Base-by-base conservation (phyloP, 768 basidiomycete species). In the Boletellus ananas region DNA sequence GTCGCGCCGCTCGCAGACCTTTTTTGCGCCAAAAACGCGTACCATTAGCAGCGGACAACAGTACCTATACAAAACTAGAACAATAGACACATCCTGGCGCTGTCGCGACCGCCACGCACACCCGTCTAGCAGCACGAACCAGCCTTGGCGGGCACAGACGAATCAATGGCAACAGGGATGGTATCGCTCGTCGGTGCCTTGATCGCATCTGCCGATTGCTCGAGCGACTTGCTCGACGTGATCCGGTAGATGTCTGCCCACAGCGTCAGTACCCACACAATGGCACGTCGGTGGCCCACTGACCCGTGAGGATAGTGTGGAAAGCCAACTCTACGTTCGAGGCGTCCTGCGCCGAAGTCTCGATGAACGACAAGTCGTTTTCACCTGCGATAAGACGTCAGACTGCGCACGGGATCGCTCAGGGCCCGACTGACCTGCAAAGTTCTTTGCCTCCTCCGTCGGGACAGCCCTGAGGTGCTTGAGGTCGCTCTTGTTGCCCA, bases 281-380 rank as follows among this genome's bases (percentile, higher is more conserved):
- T 3, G 8, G 2, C 23, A 37, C 13, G 33, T 23, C 2, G 12
- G 4, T 39, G 17, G 41, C 33, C 31, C 25, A 73, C 82, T 45
- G 43, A 92, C 94, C 94, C 39, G 88, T 85, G 54, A 99, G 79
- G 65, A 97, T 97, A 50, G 84, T 93, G 70, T 98, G 94, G 85
- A 99, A 99, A 44, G 95, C 96, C 50, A 81, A 74, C 73, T 98
- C 95, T 72, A 99, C 94, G 74, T 97, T 96, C 44, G 93, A 94
- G 61, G 95, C 92, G 83, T 99, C 96, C 81, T 98, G 85, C 74
- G 95, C 95, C 64, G 95, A 99, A 53, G 95, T 99, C 78, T 99
- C 95, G 58, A 99, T 95, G 79, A 95, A 95, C 48, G 87, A 90
- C 59, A 97, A 71, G 18, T 84, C 85, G 63, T 94, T 93, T 74